Conservation (phyloP, 345 rosid genomes). For the Brassica rapa region DNA sequence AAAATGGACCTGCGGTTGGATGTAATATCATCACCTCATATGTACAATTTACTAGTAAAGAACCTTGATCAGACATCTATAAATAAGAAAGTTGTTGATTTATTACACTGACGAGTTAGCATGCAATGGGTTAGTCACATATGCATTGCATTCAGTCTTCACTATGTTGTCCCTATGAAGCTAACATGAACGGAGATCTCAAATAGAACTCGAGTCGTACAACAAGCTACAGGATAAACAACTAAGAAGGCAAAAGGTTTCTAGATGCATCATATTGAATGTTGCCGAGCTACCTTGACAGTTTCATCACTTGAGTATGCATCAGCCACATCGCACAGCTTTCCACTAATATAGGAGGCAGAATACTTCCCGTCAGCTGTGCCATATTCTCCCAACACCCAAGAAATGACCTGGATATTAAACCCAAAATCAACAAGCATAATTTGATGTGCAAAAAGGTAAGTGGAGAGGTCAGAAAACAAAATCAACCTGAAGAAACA, state of each 20-base stretch:
- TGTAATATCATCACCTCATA: background rate
- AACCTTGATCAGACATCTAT: constrained; percentile 10
- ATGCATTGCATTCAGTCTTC: background rate
- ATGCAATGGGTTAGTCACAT: constrained; percentile 15
- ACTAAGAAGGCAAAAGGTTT: constrained; percentile 10
- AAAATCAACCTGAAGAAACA: constrained; percentile 78
- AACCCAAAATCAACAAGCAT: constrained; percentile 29
- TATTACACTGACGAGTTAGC: background rate
- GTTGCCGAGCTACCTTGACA: constrained; percentile 64
- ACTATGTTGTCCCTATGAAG: constrained; percentile 11
- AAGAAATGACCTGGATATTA: constrained; percentile 82
- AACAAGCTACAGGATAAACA: constrained; percentile 13
- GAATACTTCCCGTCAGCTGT: constrained; percentile 85
- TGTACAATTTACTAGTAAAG: constrained; percentile 1
- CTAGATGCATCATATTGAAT: background rate
- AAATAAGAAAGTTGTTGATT: background rate
- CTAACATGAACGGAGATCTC: constrained; percentile 7
- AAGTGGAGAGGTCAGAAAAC: constrained; percentile 15
- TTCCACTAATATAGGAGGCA: constrained; percentile 81
- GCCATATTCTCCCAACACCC: constrained; percentile 98
- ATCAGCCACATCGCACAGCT: constrained; percentile 91
- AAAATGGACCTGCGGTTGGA: background rate
- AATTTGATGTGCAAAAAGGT: background rate
- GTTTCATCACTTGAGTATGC: constrained; percentile 95
- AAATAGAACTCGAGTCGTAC: background rate